Conservation (phyloP, 805 yeast genomes). For the Schizosaccharomyces pombe region DNA sequence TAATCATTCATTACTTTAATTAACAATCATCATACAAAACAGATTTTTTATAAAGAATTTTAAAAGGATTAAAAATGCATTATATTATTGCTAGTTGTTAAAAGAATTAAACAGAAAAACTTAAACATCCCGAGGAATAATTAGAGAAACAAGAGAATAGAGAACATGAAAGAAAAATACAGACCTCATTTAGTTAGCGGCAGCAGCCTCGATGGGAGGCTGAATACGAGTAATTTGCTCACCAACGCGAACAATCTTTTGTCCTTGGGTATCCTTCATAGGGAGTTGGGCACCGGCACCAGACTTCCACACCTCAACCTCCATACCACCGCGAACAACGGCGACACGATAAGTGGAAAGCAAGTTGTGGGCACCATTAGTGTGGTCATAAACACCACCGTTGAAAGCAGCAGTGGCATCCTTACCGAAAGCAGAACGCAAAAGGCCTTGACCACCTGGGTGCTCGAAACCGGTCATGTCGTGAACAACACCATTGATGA, state of each 20-base stretch:
- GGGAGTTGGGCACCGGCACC: conserved; percentile 23
- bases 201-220: conserved; percentile 30
- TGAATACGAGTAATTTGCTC: conserved; percentile 30
- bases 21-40: no score
- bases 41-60: no score
- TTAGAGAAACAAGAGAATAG: not conserved
- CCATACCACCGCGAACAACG: conserved; percentile 56
- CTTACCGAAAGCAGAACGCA: conserved; percentile 63
- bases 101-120: not conserved
- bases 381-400: conserved; percentile 84
- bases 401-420: conserved; percentile 87
- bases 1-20: no score
- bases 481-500: conserved; percentile 77
- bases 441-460: conserved; percentile 74
- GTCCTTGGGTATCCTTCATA: conserved; percentile 30
- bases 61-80: not conserved
- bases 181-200: conserved; percentile 1
- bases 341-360: conserved; percentile 88
- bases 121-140: not conserved
- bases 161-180: conserved; percentile 1
- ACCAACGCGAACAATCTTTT: conserved; percentile 34
- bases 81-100: not conserved
- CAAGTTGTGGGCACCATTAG: conserved; percentile 78
- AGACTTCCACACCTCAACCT: conserved; percentile 61
- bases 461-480: conserved; percentile 85